Base-by-base conservation (phyloP, 345 rosid genomes). In the Eucalyptus cloeziana region DNA sequence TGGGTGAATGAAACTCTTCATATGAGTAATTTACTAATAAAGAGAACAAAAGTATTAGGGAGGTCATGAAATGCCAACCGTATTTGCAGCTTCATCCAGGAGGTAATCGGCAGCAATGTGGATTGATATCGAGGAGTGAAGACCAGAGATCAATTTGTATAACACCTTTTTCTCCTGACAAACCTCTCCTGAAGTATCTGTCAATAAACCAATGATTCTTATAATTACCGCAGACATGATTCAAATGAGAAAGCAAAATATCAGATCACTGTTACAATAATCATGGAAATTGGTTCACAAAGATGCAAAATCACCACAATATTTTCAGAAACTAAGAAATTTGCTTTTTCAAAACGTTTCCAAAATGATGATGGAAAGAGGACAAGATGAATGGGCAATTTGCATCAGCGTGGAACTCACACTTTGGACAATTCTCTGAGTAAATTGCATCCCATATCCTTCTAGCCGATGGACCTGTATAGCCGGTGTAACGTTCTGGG, bases 401-500 rank as follows among this genome's bases (percentile, higher is more conserved):
- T 76, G 47, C 47, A 40, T 76, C 47, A 76, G 47, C 5, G 5
- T 21, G 85, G 47, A 76, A 92, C 95, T 93, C 89, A 96, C 99
- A 95, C 93, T 95, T 95, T 87, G 97, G 98, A 91, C 98, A 97
- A 88, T 97, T 97, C 88, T 96, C 99, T n/a, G 96, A 94, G 91
- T 97, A 97, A 80, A 96, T 90, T 50, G 99, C 96, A 90, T 97
- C 99, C 99, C 99, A 97, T 93, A 97, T 95, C 93, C 99, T 94
- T 94, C 98, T 92, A 91, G 99, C 98, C 37, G 98, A 96, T 44
- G 99, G 95, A 87, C 98, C 99, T 89, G 90, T 90, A 52, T 97
- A 96, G 86, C 99, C 98, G 88, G 98, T 97, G 86, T 94, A 97
- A 47, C 97, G 96, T 88, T 97, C 99, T 45, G 98, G 98, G 92